Base-by-base conservation (phyloP, 495 filamentous ascomycete genomes). In the Sabuloglossum arenarium region DNA sequence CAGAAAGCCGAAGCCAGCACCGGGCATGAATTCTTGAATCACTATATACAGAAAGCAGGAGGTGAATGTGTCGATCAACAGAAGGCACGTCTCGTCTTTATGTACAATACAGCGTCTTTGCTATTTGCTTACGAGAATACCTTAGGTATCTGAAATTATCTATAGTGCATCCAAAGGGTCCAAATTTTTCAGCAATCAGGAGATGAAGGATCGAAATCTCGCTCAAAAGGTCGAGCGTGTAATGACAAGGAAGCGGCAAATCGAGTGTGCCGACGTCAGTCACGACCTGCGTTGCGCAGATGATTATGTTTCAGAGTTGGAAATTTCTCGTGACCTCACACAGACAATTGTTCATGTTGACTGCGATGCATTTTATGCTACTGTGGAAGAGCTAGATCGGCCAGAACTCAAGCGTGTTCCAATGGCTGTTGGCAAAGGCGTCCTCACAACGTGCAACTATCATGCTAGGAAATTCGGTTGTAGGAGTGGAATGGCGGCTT, bases 311-410 rank as follows among this genome's bases (percentile, higher is more conserved):
- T 76, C 79, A 0, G 78, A 89, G 59, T 73, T 96, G 11, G 91
- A 97, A 61, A 61, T 75, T 0, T 74, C 75, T 16, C 77, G 91
- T 8, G 90, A 97, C 63, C 70, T 97, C n/a, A 75, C 77, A 12
- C 91, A 96, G 64, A 70, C 77, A 50, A 77, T 97, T 27, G 81
- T 96, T 0, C 91, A 99, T 65, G 74, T 99, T 30, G 91, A 99
- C 67, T 99, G 91, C 66, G 91, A 99, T 70, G 91, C 93, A 21
- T 99, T 99, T 70, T 99, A 89, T 63, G 91, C 91, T 0, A 86
- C 89, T 0, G 93, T 97, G 8, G 91, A 97, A 66, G 87, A 86
- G 62, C 76, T 99, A 27, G 88, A 95, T 65, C 75, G 84, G 6
- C 93, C 91, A 0, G 89, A 95, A 62, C 76, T 99, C 30, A 85